phyloP scores from a whole-genome alignment of 768 basidiomycete species.

The Termitomyces eurrhizus region DNA sequence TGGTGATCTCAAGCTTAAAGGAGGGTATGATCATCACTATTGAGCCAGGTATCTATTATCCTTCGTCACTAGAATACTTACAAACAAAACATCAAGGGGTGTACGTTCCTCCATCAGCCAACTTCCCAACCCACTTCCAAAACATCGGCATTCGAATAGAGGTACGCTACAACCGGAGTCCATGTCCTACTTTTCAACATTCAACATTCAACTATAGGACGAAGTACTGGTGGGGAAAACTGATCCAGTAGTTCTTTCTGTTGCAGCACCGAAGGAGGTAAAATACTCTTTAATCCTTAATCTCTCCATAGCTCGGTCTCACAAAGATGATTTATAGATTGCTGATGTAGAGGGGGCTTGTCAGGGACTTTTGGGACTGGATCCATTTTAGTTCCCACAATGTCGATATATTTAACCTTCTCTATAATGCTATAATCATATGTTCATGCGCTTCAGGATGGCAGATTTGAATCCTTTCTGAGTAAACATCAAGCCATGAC shows the following conservation, averaged over 20 bases:
- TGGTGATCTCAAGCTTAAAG: slow-evolving; percentile 46
- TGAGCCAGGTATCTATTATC: slow-evolving; percentile 60
- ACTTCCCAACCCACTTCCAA: slow-evolving; percentile 87
- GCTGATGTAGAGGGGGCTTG: slow-evolving; percentile 79
- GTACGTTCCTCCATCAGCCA: slow-evolving; percentile 77
- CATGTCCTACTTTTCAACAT: neutral
- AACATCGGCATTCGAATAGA: slow-evolving; percentile 92
- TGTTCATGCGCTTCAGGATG: neutral
- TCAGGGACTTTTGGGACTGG: slow-evolving; percentile 65
- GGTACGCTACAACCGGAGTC: slow-evolving; percentile 29
- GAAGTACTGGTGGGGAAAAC: slow-evolving; percentile 68
- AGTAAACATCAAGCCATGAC: too few species aligned
- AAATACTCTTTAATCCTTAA: slow-evolving; percentile 4
- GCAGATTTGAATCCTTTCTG: neutral
- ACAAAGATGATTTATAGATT: slow-evolving; percentile 34
- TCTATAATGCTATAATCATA: neutral
- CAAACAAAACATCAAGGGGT: slow-evolving; percentile 46
- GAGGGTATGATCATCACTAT: slow-evolving; percentile 91
- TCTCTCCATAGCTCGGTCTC: neutral
- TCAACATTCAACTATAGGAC: slow-evolving; percentile 37
- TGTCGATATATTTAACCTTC: neutral
- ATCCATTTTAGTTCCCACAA: slow-evolving; percentile 31
- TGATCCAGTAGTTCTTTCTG: slow-evolving; percentile 60
- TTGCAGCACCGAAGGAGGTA: slow-evolving; percentile 82
- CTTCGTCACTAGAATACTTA: neutral